Conservation (phyloP, 768 basidiomycete genomes). For the Kwoniella pini region DNA sequence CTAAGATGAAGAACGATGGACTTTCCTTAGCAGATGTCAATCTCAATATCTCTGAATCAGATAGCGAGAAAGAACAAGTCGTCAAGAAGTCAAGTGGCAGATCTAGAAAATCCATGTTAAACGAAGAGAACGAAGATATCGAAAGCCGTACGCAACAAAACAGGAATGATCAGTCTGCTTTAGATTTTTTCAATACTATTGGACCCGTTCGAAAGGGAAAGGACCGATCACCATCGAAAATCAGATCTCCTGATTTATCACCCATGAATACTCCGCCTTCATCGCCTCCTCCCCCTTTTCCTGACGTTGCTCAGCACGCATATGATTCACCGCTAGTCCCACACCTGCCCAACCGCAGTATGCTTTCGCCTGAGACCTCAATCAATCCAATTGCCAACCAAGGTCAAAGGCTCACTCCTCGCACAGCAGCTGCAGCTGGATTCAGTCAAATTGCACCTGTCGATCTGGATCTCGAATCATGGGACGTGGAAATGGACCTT, state of each 20-base stretch:
- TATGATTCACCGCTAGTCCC: background rate
- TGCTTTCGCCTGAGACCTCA: conserved; percentile 15
- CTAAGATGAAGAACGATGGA: background rate
- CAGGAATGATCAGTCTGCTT: conserved; percentile 8
- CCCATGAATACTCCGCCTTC: conserved; percentile 29
- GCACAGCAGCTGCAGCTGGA: conserved; percentile 30
- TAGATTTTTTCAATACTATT: conserved; percentile 41
- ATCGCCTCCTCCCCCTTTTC: conserved; percentile 7
- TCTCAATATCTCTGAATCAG: background rate
- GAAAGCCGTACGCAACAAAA: conserved; percentile 9
- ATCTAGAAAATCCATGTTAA: background rate
- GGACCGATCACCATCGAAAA: conserved; percentile 6
- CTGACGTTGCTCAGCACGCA: too few species aligned
- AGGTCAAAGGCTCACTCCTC: conserved; percentile 2
- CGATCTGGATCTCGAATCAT: conserved; percentile 21
- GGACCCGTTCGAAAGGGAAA: conserved; percentile 20
- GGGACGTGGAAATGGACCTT: conserved; percentile 24
- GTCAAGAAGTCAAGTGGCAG: too few species aligned
- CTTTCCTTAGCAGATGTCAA: conserved; percentile 8
- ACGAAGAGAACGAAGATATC: conserved; percentile 5
- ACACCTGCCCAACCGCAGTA: background rate
- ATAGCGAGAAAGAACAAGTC: background rate
- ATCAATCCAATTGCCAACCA: background rate
- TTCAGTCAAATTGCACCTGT: conserved; percentile 46
- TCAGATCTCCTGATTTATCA: background rate